Evolutionary conservation across 495 filamentous ascomycete species (phyloP), one percentile per base, ranked within the genome.

Genomic region (Xylaria sp.): DNA sequence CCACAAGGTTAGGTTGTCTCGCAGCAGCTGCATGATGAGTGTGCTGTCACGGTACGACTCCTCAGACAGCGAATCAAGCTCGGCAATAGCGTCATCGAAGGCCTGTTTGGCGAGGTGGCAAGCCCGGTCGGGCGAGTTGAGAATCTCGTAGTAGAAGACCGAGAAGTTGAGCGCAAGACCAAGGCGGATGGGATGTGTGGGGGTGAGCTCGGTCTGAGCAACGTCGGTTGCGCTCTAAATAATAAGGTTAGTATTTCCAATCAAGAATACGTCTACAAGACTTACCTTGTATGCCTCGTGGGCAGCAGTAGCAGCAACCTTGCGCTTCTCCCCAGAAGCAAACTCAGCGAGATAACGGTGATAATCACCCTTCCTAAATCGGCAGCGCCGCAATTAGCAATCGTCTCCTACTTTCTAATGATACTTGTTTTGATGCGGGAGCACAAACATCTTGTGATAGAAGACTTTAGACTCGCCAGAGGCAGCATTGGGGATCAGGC

Each of bases 31-130:
- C 96, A 99, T 99, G 88, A 99, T 99, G 76, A 99, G 91, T 59
- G 96, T 99, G 90, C 95, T 98, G 85, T 99, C 96, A 77, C 97
- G 95, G 90, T 99, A 99, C 75, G 94, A 97, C 84, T 99, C 96
- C 87, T 99, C 96, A 70, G 94, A 97, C 70, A 99, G 88, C 24
- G 95, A 97, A 87, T 99, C 96, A 75, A 99, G 93, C 89, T 99
- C 96, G 72, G 96, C 96, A 82, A 99, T 99, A 72, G 96, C 96
- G 82, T 99, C 96, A 82, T 99, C 96, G 79, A 99, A 99, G 37
- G 97, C 95, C 86, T 97, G 95, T 91, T 99, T 99, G 81, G 96
- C 96, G 67, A 99, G 90, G 83, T 99, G 96, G 89, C 96, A 99
- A 79, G 96, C 96, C 82, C 95, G 95, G 80, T 99, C 96, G 58